Conservation (phyloP, 805 yeast genomes). For the Saturnispora gosingensis region DNA sequence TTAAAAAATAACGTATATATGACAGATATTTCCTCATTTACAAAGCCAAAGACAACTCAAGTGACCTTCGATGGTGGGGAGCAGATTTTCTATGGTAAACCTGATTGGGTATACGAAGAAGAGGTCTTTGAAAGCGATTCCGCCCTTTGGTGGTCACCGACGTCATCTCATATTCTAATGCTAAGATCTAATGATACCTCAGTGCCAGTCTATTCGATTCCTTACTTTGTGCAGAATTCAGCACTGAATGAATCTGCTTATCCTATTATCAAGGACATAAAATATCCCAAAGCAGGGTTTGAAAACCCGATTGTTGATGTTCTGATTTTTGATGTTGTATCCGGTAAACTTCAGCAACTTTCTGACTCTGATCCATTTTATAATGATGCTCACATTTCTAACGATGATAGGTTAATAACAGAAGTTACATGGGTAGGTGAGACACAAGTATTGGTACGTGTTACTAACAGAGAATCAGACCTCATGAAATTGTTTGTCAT, state of each 20-base stretch:
- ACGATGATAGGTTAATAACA: constrained; percentile 43
- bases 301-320: constrained; percentile 61
- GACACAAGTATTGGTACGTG: constrained; percentile 40
- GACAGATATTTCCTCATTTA: constrained; percentile 27
- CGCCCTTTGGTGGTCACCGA: constrained; percentile 85
- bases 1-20: constrained; percentile 61
- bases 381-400: constrained; percentile 32
- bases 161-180: constrained; percentile 55
- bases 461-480: constrained; percentile 62
- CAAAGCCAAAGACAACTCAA: constrained; percentile 29
- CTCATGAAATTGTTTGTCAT: constrained; percentile 47
- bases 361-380: constrained; percentile 31
- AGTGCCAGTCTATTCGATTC: constrained; percentile 66
- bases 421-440: constrained; percentile 67
- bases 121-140: constrained; percentile 66
- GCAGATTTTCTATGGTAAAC: constrained; percentile 73
- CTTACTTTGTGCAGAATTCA: constrained; percentile 56
- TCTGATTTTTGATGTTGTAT: constrained; percentile 33
- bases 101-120: constrained; percentile 94
- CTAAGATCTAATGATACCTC: constrained; percentile 62
- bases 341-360: constrained; percentile 18
- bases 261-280: constrained; percentile 51
- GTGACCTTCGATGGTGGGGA: constrained; percentile 65
- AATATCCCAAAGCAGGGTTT: constrained; percentile 81
- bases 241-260: constrained; percentile 31